A percentile compares a stretch with the other conserved stretches of the same genome.
Conservation (phyloP, 2,329 filamentous ascomycete genomes). For the Stagonosporopsis rhizophila region DNA sequence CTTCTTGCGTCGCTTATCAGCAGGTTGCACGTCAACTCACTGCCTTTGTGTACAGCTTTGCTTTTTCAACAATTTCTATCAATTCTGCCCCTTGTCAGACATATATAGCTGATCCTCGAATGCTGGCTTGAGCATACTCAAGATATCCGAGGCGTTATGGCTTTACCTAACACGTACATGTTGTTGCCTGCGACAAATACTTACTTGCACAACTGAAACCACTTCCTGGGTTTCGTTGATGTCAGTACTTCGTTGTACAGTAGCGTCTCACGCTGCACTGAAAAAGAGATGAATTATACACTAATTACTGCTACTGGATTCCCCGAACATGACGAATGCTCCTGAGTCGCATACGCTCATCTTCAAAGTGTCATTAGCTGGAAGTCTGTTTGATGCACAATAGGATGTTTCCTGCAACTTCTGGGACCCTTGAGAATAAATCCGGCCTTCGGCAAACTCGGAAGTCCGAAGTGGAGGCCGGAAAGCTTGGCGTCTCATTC, state of each 20-base stretch:
- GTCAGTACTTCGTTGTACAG: neutral
- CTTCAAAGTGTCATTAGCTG: neutral
- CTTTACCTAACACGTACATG: neutral
- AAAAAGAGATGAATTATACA: neutral
- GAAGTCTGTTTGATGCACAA: neutral
- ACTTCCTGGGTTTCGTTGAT: neutral
- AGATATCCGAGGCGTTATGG: too few relatives aligned
- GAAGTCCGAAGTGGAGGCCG: constrained; percentile 3
- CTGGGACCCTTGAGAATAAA: neutral
- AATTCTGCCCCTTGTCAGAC: neutral
- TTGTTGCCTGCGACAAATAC: neutral
- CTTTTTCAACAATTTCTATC: too few relatives aligned
- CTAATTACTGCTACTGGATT: neutral
- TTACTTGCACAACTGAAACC: neutral
- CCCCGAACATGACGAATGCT: neutral
- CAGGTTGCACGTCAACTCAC: too few relatives aligned
- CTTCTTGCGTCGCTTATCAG: neutral
- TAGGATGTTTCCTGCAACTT: neutral
- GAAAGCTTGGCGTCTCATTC: constrained; percentile 7
- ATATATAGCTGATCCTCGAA: neutral
- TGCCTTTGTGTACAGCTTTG: too few relatives aligned
- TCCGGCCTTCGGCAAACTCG: constrained; percentile 10
- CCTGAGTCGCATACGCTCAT: neutral
- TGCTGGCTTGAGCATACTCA: neutral
- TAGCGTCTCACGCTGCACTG: neutral